Conservation (phyloP, 2,329 filamentous ascomycete species). For the Fusarium pininemorale region DNA sequence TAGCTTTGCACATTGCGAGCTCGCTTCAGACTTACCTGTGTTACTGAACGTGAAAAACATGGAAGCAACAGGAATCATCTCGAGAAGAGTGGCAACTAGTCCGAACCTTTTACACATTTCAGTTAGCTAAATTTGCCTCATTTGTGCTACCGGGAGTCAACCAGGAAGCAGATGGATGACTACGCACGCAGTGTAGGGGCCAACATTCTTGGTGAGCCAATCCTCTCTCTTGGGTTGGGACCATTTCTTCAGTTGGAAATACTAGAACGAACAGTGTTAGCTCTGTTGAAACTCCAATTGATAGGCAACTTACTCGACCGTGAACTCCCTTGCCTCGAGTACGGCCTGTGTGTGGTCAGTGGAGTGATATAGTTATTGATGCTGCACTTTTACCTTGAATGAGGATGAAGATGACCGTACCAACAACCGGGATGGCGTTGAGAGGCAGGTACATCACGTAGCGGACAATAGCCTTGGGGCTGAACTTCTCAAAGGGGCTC, state of each 20-base stretch:
- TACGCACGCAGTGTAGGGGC: conserved; percentile 82
- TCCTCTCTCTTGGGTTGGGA: conserved; percentile 68
- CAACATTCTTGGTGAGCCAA: conserved; percentile 76
- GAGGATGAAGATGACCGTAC: conserved; percentile 81
- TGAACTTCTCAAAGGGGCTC: conserved; percentile 65
- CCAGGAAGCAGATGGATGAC: neutral
- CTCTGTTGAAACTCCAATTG: neutral
- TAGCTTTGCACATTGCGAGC: neutral
- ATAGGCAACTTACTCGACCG: conserved; percentile 58
- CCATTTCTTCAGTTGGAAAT: conserved; percentile 94
- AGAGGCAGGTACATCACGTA: conserved; percentile 89
- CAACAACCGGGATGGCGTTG: conserved; percentile 91
- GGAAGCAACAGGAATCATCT: conserved; percentile 84
- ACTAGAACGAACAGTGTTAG: conserved; percentile 57
- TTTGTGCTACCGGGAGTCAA: neutral
- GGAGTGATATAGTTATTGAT: neutral
- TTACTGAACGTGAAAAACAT: conserved; percentile 92
- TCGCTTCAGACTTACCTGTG: conserved; percentile 60
- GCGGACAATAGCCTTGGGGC: conserved; percentile 72
- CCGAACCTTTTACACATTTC: conserved; percentile 68
- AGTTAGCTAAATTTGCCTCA: conserved; percentile 6
- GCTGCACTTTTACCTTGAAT: conserved; percentile 66
- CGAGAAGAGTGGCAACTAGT: conserved; percentile 78
- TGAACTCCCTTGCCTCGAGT: conserved; percentile 61
- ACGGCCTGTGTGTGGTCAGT: conserved; percentile 50